Evolutionary conservation across 345 rosid genomes (phyloP), one percentile per base, ranked within the genome.

Genomic region (Gossypium ekmanianum): DNA sequence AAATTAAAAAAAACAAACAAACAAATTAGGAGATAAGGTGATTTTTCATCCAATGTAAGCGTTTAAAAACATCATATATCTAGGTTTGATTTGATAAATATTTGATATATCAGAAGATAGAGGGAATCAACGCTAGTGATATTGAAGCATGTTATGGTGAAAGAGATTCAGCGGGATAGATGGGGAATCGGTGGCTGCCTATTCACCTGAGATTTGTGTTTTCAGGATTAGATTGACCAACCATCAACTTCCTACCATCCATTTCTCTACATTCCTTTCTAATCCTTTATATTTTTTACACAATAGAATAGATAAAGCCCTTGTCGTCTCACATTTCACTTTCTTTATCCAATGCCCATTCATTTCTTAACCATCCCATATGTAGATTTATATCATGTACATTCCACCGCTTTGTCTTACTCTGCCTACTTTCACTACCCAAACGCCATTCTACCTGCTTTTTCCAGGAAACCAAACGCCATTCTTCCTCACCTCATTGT

Each of bases 321-420:
- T 62, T 22, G 56, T 72, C 68, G 71, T 76, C 73, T 7, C 79
- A 76, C 75, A 70, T 80, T 63, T 81, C 79, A 61, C 84, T 76
- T 76, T 74, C 81, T 79, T 72, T 81, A 79, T 83, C 86, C 80
- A 13, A 41, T 24, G 44, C 48, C 5, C 11, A 34, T 34, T 34
- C 39, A 4, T 34, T 34, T 34, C 39, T 34, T 34, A 34, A 34
- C 39, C 39, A 34, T 34, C 6, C 39, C 39, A 34, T 34, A 34
- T 34, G 39, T 29, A 29, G 39, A 29, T 29, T 29, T 29, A 29
- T 29, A 29, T 29, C 0, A 29, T 29, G 39, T 34, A 18, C 12
- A 52, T 34, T 34, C 41, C 41, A 34, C 41, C 41, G 41, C 41
- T 34, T 34, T 34, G 39, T 34, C 39, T 34, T 4, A 34, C 39